Conservation (phyloP, 768 basidiomycete genomes). For the Boletus rubroflammeus region DNA sequence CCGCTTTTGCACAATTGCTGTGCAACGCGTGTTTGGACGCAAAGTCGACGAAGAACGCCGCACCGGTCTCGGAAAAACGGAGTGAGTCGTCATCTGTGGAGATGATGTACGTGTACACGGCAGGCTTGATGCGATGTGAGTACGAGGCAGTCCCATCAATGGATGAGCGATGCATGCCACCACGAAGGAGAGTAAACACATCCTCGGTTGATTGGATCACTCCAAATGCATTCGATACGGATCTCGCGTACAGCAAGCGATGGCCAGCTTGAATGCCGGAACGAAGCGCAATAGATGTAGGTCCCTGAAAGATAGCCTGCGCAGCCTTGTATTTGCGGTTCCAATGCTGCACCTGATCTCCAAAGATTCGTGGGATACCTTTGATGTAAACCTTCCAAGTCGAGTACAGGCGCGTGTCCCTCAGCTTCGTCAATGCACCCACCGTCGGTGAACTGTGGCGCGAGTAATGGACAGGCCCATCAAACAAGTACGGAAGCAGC, state of each 20-base stretch:
- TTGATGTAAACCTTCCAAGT: constrained; percentile 76
- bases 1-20: constrained; percentile 61
- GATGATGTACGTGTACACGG: constrained; percentile 85
- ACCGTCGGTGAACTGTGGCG: constrained; percentile 69
- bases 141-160: constrained; percentile 13
- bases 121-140: constrained; percentile 64
- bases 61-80: constrained; percentile 84
- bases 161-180: constrained; percentile 28
- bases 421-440: constrained; percentile 58
- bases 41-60: constrained; percentile 84
- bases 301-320: constrained; percentile 64
- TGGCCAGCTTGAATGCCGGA: constrained; percentile 70
- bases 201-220: constrained; percentile 48
- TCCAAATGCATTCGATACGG: constrained; percentile 59
- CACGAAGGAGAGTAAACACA: constrained; percentile 49
- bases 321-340: constrained; percentile 65
- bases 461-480: constrained; percentile 70
- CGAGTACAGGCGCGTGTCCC: constrained; percentile 62
- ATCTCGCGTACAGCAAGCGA: constrained; percentile 69
- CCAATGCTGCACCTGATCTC: constrained; percentile 61
- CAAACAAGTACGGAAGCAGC: constrained; percentile 58
- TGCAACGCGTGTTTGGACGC: constrained; percentile 86
- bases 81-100: constrained; percentile 70
- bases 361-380: constrained; percentile 57
- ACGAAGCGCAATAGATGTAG: constrained; percentile 59